Evolutionary conservation across 1,284 basidiomycete genomes (phyloP), one percentile per base, ranked within the genome.

Genomic region (Ganoderma sinense): DNA sequence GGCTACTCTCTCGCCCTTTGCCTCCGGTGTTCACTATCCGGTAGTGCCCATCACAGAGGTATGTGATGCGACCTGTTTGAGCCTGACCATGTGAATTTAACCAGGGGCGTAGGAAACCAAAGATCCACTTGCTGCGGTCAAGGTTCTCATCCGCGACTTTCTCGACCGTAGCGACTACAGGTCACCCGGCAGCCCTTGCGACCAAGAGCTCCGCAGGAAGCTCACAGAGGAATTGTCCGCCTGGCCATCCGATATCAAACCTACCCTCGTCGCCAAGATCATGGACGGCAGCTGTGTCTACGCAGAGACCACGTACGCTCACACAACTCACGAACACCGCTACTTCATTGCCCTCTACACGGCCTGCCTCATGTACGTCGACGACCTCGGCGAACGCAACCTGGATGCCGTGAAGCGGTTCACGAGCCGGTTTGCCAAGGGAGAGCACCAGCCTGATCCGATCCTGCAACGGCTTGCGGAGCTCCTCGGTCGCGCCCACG

Each of bases 321-420:
- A 74, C 60, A 66, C 62, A 1, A 62, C 69, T 29, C 43, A 61
- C n/a, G 62, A 70, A n/a, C 70, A 71, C 62, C 67, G 65, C 45
- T 62, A 48, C 61, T 71, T 67, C 69, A 68, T 69, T 64, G 69
- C 70, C 1, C 66, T 67, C 20, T 74, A 70, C 69, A 70, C 69
- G 6, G 73, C 70, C 3, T 71, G 71, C 56, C 66, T 68, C 60
- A 43, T 69, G 51, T 74, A 70, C 53, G 63, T 69, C 55, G 73
- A 74, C 65, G 73, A 74, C 60, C 65, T 69, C 16, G 69, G 67
- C 2, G 61, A 33, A 0, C 60, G 64, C 23, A 20, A 64, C 56
- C 39, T 66, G 16, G 71, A 72, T 20, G 65, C 71, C n/a, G 66
- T 74, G 26, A 55, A 39, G 31, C 63, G 69, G 23, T 74, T 74